These are phyloP conservation scores for Aspergillus sojae DNA, from an alignment of 2,329 filamentous ascomycete genomes.

Conservation along the genomic window DNA sequence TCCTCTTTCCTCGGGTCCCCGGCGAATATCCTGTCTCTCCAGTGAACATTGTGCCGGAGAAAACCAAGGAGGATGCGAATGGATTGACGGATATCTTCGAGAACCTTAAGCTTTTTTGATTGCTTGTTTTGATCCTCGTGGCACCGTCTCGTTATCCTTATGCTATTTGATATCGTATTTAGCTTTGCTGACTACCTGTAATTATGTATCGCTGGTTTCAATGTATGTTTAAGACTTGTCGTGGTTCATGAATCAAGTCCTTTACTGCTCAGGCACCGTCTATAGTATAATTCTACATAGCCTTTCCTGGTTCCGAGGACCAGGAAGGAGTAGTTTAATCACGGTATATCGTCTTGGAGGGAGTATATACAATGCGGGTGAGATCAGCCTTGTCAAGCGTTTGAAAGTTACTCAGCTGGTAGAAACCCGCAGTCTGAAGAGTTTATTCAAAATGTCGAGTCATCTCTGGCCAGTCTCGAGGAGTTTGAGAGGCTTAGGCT, in stretches of 20 bases:
- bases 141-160: neutral
- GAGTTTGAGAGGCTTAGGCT: too few species aligned
- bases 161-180: neutral
- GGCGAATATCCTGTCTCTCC: slow-evolving; percentile 1
- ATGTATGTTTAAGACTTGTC: neutral
- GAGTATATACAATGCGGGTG: neutral
- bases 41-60: neutral
- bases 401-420: too few species aligned
- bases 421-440: too few species aligned
- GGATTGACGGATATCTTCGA: neutral
- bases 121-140: neutral
- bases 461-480: too few species aligned
- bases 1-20: neutral
- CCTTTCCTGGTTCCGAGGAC: neutral
- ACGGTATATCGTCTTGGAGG: neutral
- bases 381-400: neutral
- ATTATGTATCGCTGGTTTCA: neutral
- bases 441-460: too few species aligned
- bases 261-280: neutral
- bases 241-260: neutral
- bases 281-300: neutral
- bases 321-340: neutral
- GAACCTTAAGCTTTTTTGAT: neutral
- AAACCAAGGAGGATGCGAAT: neutral
- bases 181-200: slow-evolving; percentile 1